A percentile compares a stretch with the other conserved stretches of the same genome.
Conservation (phyloP, 257 asterid genomes). For the Nicotiana tomentosiformis region DNA sequence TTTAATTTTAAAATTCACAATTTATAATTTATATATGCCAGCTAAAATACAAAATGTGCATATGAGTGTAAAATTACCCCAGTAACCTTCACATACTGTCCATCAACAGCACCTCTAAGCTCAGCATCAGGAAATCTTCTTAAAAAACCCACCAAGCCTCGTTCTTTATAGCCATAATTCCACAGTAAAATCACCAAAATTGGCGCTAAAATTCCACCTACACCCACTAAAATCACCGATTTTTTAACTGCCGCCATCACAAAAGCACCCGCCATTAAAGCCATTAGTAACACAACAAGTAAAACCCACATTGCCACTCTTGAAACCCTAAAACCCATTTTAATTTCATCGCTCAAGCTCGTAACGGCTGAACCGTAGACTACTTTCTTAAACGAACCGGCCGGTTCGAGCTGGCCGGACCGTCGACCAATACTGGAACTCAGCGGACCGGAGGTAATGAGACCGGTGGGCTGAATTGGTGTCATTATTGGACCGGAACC, state of each 20-base stretch:
- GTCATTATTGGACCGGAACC: constrained; percentile 79
- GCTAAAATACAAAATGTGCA: too few relatives aligned
- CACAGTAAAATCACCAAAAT: constrained; percentile 38
- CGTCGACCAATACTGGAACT: constrained; percentile 50
- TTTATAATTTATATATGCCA: too few relatives aligned
- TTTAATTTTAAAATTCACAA: too few relatives aligned
- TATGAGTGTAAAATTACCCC: constrained; percentile 47
- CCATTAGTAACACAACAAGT: constrained; percentile 70
- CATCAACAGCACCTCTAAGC: constrained; percentile 82
- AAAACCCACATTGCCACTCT: constrained; percentile 82
- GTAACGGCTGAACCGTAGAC: constrained; percentile 75
- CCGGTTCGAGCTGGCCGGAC: constrained; percentile 57
- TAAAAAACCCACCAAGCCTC: constrained; percentile 47
- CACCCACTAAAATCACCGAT: constrained; percentile 54
- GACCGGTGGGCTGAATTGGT: constrained; percentile 64
- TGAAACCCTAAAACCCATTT: constrained; percentile 72
- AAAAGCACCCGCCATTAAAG: constrained; percentile 75
- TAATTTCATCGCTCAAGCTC: constrained; percentile 44
- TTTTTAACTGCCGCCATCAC: constrained; percentile 77
- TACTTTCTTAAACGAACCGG: constrained; percentile 44
- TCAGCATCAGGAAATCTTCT: constrained; percentile 53
- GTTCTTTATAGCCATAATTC: constrained; percentile 52
- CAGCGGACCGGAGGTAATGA: constrained; percentile 74
- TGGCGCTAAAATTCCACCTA: constrained; percentile 42
- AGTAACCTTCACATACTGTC: constrained; percentile 79